Percentiles rank a stretch among this genome's conserved stretches.
These are phyloP conservation scores for Podaxis sp. DNA, from an alignment of 768 basidiomycete species.

Conservation along the genomic window DNA sequence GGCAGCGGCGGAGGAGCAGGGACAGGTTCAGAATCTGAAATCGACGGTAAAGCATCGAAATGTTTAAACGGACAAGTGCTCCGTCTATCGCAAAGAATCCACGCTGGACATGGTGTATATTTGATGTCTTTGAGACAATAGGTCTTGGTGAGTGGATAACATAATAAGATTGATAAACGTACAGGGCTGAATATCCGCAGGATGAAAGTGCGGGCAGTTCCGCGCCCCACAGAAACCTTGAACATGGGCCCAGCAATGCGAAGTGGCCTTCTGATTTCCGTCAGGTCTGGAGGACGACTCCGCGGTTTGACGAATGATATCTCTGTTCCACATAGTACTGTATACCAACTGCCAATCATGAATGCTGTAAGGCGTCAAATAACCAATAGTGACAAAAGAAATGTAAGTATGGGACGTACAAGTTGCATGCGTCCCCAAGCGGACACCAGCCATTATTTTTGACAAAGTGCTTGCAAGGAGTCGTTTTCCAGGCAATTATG, in stretches of 20 bases:
- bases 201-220: constrained; percentile 23
- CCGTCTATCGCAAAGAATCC: constrained; percentile 27
- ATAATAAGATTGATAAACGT: constrained; percentile 16
- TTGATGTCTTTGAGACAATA: constrained; percentile 24
- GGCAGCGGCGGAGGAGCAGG: constrained; percentile 11
- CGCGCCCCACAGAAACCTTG: constrained; percentile 23
- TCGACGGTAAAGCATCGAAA: constrained; percentile 14
- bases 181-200: constrained; percentile 29
- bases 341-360: constrained; percentile 27
- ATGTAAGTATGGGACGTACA: constrained; percentile 32
- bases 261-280: constrained; percentile 15
- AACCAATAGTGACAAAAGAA: constrained; percentile 13
- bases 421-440: constrained; percentile 36
- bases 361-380: constrained; percentile 23
- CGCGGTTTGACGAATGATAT: constrained; percentile 8
- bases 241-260: constrained; percentile 37
- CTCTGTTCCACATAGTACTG: constrained; percentile 16
- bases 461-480: constrained; percentile 39
- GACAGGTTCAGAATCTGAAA: neutral
- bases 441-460: constrained; percentile 43
- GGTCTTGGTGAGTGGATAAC: neutral
- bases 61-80: constrained; percentile 28
- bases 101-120: constrained; percentile 33
- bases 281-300: constrained; percentile 8
- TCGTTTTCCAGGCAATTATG: constrained; percentile 30